Evolutionary conservation across 192 early-diverging fungal genomes (phyloP).

Genomic region (Coemansia sp.): DNA sequence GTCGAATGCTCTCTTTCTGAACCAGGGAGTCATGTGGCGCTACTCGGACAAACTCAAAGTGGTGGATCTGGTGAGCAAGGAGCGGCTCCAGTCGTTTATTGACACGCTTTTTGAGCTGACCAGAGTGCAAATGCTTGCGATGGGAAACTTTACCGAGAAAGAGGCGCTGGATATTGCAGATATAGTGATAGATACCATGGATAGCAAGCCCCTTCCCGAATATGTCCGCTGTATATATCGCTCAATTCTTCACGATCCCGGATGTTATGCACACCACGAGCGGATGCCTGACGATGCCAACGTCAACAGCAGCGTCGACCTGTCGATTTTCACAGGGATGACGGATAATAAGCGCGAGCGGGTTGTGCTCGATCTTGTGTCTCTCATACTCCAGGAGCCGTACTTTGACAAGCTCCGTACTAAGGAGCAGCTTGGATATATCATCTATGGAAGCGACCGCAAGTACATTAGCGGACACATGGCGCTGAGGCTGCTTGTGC

Average conservation of each 20-base stretch:
- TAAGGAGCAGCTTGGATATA: conserved; percentile 82
- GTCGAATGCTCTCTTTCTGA: conserved; percentile 72
- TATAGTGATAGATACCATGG: conserved; percentile 62
- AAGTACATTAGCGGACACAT: conserved; percentile 75
- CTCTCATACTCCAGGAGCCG: conserved; percentile 85
- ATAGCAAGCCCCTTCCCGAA: conserved; percentile 60
- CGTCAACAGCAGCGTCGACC: conserved; percentile 86
- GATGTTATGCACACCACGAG: conserved; percentile 35
- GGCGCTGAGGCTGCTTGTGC: conserved; percentile 78
- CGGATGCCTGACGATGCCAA: conserved; percentile 70
- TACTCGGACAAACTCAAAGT: conserved; percentile 74
- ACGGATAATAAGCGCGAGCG: conserved; percentile 65
- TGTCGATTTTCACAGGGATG: conserved; percentile 80
- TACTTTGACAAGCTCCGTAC: conserved; percentile 93
- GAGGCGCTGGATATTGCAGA: conserved; percentile 66
- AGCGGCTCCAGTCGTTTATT: conserved; percentile 76
- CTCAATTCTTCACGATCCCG: conserved; percentile 38
- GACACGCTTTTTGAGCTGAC: conserved; percentile 69
- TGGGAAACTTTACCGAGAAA: conserved; percentile 78
- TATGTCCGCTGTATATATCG: conserved; percentile 42
- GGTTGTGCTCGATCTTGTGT: conserved; percentile 67
- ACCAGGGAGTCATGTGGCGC: conserved; percentile 79
- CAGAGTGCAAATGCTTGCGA: conserved; percentile 78
- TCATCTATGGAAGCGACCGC: conserved; percentile 58
- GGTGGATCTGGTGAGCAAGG: conserved; percentile 66